Evolutionary conservation across 208 protist species (phyloP).

Genomic region (Leishmania martiniquensis): DNA sequence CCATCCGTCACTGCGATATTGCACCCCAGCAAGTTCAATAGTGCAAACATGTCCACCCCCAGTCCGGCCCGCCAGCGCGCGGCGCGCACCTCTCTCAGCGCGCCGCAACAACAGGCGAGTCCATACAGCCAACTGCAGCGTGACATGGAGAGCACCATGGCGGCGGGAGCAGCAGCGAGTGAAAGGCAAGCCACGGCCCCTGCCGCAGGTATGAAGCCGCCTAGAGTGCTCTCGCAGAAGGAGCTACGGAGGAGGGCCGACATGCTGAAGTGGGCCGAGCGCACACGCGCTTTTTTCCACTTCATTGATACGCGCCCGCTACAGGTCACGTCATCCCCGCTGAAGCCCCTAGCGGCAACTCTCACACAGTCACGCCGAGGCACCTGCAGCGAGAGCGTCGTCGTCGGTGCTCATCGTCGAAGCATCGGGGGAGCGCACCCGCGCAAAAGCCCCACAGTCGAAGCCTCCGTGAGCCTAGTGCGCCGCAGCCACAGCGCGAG

Average conservation of each 20-base stretch:
- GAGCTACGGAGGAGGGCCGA: conserved; percentile 29
- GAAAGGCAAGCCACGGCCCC: not conserved
- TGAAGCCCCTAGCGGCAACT: conserved; percentile 7
- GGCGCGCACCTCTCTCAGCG: conserved; percentile 4
- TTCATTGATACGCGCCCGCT: conserved; percentile 63
- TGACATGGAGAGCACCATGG: conserved; percentile 10
- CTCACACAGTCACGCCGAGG: not conserved
- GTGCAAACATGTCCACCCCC: not conserved
- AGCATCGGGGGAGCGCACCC: not conserved
- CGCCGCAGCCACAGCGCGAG: conserved; percentile 23
- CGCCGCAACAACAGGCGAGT: conserved; percentile 11
- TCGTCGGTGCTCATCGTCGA: not conserved
- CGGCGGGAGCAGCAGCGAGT: not conserved
- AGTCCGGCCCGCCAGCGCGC: conserved; percentile 6
- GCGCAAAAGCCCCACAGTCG: not conserved
- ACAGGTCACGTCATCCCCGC: conserved; percentile 34
- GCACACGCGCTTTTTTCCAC: conserved; percentile 62
- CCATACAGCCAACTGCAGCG: conserved; percentile 38
- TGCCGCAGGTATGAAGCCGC: not conserved
- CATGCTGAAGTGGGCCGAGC: conserved; percentile 53
- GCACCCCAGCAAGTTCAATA: not conserved
- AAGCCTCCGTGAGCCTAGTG: conserved; percentile 29
- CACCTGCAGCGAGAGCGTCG: conserved; percentile 10
- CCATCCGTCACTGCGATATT: not conserved
- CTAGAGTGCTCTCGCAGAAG: conserved; percentile 18